A percentile compares a stretch with the other conserved stretches of the same genome.
Evolutionary conservation across 805 yeast genomes (phyloP).

Genomic region (Pichia thaimueangensis): DNA sequence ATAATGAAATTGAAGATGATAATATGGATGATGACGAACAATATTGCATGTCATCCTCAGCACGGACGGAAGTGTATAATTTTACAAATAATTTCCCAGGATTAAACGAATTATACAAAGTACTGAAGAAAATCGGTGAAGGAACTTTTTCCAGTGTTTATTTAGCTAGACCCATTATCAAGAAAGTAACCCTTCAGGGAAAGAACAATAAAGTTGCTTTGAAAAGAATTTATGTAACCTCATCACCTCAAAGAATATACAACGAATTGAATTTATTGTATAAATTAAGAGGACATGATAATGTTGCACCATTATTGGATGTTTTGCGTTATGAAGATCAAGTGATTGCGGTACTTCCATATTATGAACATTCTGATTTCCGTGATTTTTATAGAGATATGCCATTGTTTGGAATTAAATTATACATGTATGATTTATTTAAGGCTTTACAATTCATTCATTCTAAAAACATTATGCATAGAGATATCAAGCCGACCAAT

Average conservation of each 20-base stretch:
- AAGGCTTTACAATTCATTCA: constrained; percentile 75
- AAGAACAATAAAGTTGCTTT: constrained; percentile 59
- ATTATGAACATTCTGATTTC: constrained; percentile 85
- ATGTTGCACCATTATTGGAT: constrained; percentile 85
- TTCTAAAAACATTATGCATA: constrained; percentile 72
- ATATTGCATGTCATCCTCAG: too few species aligned
- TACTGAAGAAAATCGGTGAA: constrained; percentile 58
- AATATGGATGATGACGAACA: constrained; percentile 24
- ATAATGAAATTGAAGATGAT: constrained; percentile 5
- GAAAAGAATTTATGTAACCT: constrained; percentile 89
- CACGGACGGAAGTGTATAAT: constrained; percentile 32
- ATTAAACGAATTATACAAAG: constrained; percentile 29
- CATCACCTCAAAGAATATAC: constrained; percentile 85
- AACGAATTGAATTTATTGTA: constrained; percentile 80
- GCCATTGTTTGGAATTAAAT: constrained; percentile 71
- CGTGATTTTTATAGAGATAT: constrained; percentile 78
- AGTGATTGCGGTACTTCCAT: constrained; percentile 87
- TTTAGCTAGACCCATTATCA: constrained; percentile 8
- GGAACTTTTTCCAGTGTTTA: constrained; percentile 79
- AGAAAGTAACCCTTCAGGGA: constrained; percentile 13
- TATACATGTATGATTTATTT: constrained; percentile 73
- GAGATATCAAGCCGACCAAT: constrained; percentile 82
- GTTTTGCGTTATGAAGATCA: constrained; percentile 86
- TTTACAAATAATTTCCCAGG: constrained; percentile 27
- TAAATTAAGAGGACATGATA: constrained; percentile 56